phyloP scores from a whole-genome alignment of 2,329 filamentous ascomycete genomes.

The Blumeria graminis region DNA sequence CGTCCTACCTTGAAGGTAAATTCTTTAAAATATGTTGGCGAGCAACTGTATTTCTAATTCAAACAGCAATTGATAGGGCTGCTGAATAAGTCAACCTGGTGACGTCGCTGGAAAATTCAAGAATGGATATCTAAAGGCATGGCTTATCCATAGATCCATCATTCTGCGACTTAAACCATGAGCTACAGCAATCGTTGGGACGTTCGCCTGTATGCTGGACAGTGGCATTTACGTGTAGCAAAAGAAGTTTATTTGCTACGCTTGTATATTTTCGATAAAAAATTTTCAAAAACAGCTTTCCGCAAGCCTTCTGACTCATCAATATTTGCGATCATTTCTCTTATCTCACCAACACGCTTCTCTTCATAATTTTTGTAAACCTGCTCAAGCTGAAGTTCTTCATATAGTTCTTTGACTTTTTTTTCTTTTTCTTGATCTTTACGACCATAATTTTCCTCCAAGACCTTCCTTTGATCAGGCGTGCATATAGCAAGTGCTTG shows the following conservation, averaged over 20 bases:
- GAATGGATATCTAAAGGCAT: too few relatives aligned
- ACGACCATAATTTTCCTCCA: constrained; percentile 82
- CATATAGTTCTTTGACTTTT: constrained; percentile 68
- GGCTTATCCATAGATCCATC: too few relatives aligned
- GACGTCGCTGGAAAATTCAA: too few relatives aligned
- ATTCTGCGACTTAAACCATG: too few relatives aligned
- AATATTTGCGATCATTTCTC: constrained; percentile 47
- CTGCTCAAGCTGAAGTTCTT: constrained; percentile 63
- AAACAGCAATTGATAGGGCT: too few relatives aligned
- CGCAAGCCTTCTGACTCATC: constrained; percentile 79
- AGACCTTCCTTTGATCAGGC: constrained; percentile 63
- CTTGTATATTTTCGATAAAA: constrained; percentile 96
- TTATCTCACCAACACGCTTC: constrained; percentile 56
- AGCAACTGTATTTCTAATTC: too few relatives aligned
- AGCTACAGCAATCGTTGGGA: too few relatives aligned
- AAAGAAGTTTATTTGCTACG: constrained; percentile 48
- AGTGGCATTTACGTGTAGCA: too few relatives aligned
- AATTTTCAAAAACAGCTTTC: constrained; percentile 70
- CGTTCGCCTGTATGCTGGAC: too few relatives aligned
- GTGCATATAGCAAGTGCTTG: constrained; percentile 62
- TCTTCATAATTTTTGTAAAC: constrained; percentile 81
- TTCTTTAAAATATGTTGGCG: too few relatives aligned
- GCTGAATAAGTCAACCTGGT: too few relatives aligned
- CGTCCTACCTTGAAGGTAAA: too few relatives aligned
- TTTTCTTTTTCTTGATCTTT: constrained; percentile 71